phyloP scores from a whole-genome alignment of 495 filamentous ascomycete species.

The Tuber magnatum region DNA sequence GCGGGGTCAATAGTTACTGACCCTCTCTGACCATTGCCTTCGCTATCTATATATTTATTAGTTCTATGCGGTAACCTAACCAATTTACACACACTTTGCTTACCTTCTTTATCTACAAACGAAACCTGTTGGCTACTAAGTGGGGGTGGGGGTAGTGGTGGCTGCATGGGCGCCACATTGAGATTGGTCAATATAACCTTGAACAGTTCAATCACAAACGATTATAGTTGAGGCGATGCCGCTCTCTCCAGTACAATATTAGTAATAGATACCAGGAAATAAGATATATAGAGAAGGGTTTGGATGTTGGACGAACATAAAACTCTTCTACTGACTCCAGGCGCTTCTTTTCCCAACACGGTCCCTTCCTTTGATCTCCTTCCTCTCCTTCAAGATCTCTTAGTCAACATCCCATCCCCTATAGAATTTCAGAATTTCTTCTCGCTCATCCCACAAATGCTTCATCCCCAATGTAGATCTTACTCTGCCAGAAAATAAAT shows the following conservation, averaged over 20 bases:
- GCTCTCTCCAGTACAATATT: conserved; percentile 50
- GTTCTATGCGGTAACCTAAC: not conserved
- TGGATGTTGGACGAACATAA: conserved; percentile 57
- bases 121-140: conserved; percentile 21
- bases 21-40: conserved; percentile 1
- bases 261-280: conserved; percentile 11
- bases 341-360: conserved; percentile 48
- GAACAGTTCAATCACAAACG: conserved; percentile 65
- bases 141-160: conserved; percentile 12
- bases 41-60: not conserved
- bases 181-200: conserved; percentile 52
- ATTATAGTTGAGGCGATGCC: conserved; percentile 77
- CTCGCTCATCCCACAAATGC: conserved; percentile 89
- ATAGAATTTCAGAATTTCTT: conserved; percentile 77
- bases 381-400: conserved; percentile 31
- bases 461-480: conserved; percentile 81
- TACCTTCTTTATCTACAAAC: conserved; percentile 22
- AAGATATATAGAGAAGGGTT: conserved; percentile 1
- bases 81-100: not conserved
- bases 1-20: conserved; percentile 14
- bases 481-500: conserved; percentile 76
- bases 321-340: conserved; percentile 71
- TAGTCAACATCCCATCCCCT: conserved; percentile 60
- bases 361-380: conserved; percentile 45
- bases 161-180: conserved; percentile 46